Evolutionary conservation across 2,329 filamentous ascomycete species (phyloP), one percentile per base, ranked within the genome.

Genomic region (Fusarium sp.): DNA sequence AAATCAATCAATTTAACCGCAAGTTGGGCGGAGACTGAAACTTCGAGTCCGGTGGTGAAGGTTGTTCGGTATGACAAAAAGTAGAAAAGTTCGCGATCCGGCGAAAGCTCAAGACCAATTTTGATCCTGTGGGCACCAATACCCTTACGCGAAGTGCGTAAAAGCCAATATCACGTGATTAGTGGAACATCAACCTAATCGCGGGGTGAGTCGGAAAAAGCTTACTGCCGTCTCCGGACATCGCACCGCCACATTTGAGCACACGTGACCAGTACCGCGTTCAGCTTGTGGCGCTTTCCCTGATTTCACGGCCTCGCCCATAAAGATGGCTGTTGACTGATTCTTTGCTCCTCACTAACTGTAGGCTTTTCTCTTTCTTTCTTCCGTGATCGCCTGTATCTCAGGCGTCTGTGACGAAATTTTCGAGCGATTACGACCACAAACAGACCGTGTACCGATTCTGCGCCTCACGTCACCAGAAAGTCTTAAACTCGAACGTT

Each of bases 1-100:
- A 91, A 86, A 85, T 94, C 95, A 98, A 98, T 98, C 95, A 90
- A 91, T 97, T 98, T 97, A 97, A 97, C 95, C 95, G 94, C 92
- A 83, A 83, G 83, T 90, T 92, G 90, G 88, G 92, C 94, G 95
- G 95, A 97, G 95, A 98, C 95, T 97, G 95, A 97, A 79, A 88
- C 91, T 93, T 96, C 93, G 88, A 93, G 93, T 97, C 91, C 92
- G 78, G 76, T 58, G 47, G 79, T 77, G 34, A 74, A 78, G 77
- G 75, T 76, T 74, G 46, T 73, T 74, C 72, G 74, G 71, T 70
- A 62, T 70, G 74, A 72, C 69, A 69, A 75, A 69, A 75, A 72
- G 72, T 72, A 71, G 66, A 76, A 72, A 78, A 75, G 74, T 75
- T 72, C 45, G 65, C 66, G 51, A 62, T 57, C 71, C 68, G 46